These are phyloP conservation scores for Fagus crenata DNA, from an alignment of 306 rosid species.

Conservation along the genomic window DNA sequence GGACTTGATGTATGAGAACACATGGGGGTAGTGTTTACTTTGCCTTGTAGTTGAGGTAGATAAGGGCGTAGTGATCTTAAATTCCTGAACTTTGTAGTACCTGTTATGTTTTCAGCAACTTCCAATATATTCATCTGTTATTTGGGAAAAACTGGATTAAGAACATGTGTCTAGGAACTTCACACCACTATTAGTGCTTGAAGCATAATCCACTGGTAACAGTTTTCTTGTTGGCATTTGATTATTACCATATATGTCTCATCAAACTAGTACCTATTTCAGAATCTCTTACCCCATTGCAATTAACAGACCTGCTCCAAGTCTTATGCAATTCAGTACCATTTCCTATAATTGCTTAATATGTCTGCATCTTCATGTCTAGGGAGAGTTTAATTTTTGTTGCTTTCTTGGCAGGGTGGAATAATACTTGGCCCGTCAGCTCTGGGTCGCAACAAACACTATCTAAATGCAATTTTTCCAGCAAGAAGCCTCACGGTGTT, in stretches of 20 bases:
- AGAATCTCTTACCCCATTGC: too few relatives aligned
- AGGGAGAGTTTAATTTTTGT: background rate
- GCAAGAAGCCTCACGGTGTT: slow-evolving; percentile 53
- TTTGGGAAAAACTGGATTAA: background rate
- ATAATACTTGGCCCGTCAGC: slow-evolving; percentile 70
- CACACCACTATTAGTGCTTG: background rate
- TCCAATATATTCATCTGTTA: background rate
- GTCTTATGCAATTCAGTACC: background rate
- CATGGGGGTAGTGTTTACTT: background rate
- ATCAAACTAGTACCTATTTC: background rate
- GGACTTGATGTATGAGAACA: background rate
- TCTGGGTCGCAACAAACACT: slow-evolving; percentile 46
- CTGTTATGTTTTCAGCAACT: background rate
- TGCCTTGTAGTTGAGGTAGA: background rate
- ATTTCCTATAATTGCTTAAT: background rate
- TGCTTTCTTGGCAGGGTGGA: slow-evolving; percentile 51
- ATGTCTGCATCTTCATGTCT: background rate
- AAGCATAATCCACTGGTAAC: background rate
- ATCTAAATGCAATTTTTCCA: slow-evolving; percentile 50
- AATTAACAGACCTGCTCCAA: too few relatives aligned
- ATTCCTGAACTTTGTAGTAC: background rate
- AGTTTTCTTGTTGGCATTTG: background rate
- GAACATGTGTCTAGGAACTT: background rate
- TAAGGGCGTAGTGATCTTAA: background rate
- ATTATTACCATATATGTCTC: background rate